Conservation (phyloP, 805 yeast genomes). For the Saccharomycopsis selenospora region DNA sequence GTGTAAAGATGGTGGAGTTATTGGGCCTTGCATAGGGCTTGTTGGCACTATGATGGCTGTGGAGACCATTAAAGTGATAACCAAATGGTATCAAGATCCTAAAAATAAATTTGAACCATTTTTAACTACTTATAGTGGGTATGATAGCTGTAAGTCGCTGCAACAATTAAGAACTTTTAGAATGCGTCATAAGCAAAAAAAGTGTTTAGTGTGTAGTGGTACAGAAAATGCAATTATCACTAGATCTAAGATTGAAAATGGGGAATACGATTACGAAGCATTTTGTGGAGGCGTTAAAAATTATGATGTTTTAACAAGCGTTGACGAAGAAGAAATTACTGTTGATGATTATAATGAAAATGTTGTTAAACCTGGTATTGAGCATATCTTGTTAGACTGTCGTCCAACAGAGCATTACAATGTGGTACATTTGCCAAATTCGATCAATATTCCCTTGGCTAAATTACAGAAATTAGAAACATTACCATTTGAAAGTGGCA, state of each 20-base stretch:
- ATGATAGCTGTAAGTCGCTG: constrained; percentile 35
- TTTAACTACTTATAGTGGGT: constrained; percentile 60
- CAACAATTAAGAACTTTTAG: constrained; percentile 67
- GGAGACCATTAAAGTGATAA: constrained; percentile 71
- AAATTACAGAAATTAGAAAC: constrained; percentile 33
- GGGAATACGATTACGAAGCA: constrained; percentile 51
- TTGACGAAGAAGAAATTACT: constrained; percentile 39
- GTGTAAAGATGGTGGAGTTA: constrained; percentile 88
- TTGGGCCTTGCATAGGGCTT: constrained; percentile 94
- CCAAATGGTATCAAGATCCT: constrained; percentile 41
- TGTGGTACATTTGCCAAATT: constrained; percentile 51
- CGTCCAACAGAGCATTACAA: constrained; percentile 72
- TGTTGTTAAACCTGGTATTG: constrained; percentile 9
- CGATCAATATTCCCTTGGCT: constrained; percentile 59
- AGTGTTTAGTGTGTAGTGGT: constrained; percentile 67
- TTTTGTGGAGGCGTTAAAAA: constrained; percentile 62
- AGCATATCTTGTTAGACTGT: constrained; percentile 56
- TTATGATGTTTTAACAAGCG: constrained; percentile 36
- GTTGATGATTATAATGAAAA: constrained; percentile 32
- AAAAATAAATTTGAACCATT: constrained; percentile 55
- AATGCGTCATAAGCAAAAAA: constrained; percentile 60
- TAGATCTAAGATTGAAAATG: constrained; percentile 36
- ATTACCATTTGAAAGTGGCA: constrained; percentile 28
- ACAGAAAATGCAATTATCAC: constrained; percentile 44
- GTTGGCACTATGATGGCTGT: constrained; percentile 86